phyloP scores from a whole-genome alignment of 306 rosid genomes.

The Castanopsis chinensis region DNA sequence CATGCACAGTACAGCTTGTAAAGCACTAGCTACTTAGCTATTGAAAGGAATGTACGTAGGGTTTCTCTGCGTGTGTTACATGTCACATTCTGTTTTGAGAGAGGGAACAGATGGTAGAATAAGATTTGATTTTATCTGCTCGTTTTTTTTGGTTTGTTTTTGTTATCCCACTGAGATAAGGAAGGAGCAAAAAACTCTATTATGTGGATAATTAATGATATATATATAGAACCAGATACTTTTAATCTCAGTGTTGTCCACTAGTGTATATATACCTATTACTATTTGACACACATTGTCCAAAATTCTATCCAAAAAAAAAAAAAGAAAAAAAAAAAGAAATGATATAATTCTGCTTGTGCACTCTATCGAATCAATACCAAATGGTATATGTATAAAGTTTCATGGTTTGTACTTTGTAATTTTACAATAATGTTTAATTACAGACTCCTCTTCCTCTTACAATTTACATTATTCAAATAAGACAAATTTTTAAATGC shows the following conservation, averaged over 20 bases:
- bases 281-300: conserved; percentile 25
- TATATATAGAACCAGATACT: conserved; percentile 44
- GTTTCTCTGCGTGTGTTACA: conserved; percentile 18
- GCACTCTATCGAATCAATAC: conserved; percentile 16
- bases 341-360: conserved; percentile 14
- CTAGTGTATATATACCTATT: conserved; percentile 3
- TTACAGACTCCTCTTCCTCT: too few species aligned
- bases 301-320: too few species aligned
- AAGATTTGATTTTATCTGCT: conserved; percentile 17
- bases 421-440: too few species aligned
- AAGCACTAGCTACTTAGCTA: conserved; percentile 2
- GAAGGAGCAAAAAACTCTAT: conserved; percentile 17
- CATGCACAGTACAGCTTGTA: conserved; percentile 3
- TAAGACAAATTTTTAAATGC: background rate
- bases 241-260: conserved; percentile 16
- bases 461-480: conserved; percentile 5
- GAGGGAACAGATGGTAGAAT: conserved; percentile 14
- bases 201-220: conserved; percentile 33
- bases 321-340: too few species aligned
- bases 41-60: conserved; percentile 5
- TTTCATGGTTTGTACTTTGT: conserved; percentile 12
- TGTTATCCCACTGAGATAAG: conserved; percentile 1
- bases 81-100: conserved; percentile 25
- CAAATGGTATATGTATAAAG: conserved; percentile 12
- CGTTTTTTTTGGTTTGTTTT: background rate